Evolutionary conservation across 768 basidiomycete genomes (phyloP), one percentile per base, ranked within the genome.

Genomic region (Podaxis sp.): DNA sequence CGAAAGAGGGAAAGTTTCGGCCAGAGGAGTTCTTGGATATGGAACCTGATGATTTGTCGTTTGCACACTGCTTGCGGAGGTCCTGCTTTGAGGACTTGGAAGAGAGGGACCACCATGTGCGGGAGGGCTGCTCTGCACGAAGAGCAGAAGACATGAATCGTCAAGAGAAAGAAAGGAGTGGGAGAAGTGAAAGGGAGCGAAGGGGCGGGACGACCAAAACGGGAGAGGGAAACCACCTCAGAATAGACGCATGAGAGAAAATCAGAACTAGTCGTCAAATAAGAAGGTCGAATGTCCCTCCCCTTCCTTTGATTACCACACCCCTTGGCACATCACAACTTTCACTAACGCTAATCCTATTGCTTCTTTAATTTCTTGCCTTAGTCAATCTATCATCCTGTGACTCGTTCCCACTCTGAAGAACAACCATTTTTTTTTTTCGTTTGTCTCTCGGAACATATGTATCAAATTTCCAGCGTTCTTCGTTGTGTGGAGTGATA

Each of bases 1-100:
- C 83, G 55, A 90, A 73, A 6, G 84, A 80, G 63, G 80, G 86
- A 69, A 62, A 44, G 64, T 77, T 83, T 72, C 80, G 74, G 64
- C 70, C 68, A 58, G 69, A 63, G 15, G 64, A 28, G 56, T 59
- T 65, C 64, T 71, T 60, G 33, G 70, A 64, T 63, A 67, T 69
- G 65, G 56, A 60, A 49, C 67, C 65, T 20, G 72, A 66, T 28
- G 70, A 60, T 67, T 75, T 78, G 54, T 75, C 73, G 41, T 71
- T 63, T 8, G 70, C 66, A 58, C 71, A 70, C 7, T 74, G 68
- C 56, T 67, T 69, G 38, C 66, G 67, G 52, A 74, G 68, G 58
- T 76, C 77, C 67, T 77, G 71, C 11, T 60, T 69, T 40, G 72
- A 67, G 40, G 74, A 56, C 64, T 71, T 74, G 66, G 78, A 69